These are phyloP conservation scores for Kluyveromyces sp. DNA, from an alignment of 1,139 yeast genomes.

Conservation along the genomic window DNA sequence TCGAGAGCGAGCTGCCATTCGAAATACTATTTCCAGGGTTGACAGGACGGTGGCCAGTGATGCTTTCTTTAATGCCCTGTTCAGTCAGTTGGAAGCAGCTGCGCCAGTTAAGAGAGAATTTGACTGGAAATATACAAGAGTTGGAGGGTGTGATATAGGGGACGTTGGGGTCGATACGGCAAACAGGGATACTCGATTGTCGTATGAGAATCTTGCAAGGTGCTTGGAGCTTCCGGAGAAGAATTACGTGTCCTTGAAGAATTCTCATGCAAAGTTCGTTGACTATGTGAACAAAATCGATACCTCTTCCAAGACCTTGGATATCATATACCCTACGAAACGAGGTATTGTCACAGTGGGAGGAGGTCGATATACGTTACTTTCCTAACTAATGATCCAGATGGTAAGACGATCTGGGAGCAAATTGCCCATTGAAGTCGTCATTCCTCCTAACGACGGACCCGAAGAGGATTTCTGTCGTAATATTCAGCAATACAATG, in stretches of 20 bases:
- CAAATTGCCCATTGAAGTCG: conserved; percentile 50
- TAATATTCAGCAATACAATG: conserved; percentile 36
- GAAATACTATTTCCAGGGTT: background rate
- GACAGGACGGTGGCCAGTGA: conserved; percentile 4
- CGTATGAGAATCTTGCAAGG: conserved; percentile 14
- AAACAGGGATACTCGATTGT: conserved; percentile 4
- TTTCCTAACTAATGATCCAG: conserved; percentile 47
- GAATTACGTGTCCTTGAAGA: conserved; percentile 41
- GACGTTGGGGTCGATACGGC: conserved; percentile 8
- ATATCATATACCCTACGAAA: conserved; percentile 30
- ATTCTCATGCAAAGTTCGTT: conserved; percentile 48
- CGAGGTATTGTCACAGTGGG: conserved; percentile 58
- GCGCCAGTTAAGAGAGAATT: conserved; percentile 7
- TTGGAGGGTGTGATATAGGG: conserved; percentile 10
- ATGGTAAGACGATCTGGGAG: conserved; percentile 48
- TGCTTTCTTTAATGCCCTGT: conserved; percentile 6
- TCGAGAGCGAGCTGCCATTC: background rate
- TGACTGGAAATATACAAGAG: background rate
- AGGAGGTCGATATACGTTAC: conserved; percentile 52
- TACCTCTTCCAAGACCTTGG: conserved; percentile 5
- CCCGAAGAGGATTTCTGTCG: conserved; percentile 39
- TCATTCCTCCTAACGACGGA: conserved; percentile 46
- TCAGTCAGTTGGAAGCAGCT: conserved; percentile 6
- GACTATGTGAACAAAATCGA: conserved; percentile 28
- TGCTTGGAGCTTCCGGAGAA: conserved; percentile 36